Base-by-base conservation (phyloP, 352 stramenopile genomes). In the Globisporangium ultimum region DNA sequence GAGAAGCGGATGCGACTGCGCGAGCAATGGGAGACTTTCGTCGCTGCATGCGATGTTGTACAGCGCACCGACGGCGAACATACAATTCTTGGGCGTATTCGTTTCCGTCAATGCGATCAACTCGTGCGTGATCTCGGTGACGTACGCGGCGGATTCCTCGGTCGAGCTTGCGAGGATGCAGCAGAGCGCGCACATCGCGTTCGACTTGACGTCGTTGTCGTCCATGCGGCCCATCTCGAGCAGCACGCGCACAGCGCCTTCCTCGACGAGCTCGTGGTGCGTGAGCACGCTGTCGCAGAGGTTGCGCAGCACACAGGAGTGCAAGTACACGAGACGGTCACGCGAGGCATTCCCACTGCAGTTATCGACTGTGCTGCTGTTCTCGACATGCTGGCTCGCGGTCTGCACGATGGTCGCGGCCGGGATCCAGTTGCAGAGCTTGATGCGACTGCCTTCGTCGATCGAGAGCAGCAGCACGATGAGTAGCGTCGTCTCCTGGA, bases 1-100 rank as follows among this genome's bases (percentile, higher is more conserved):
- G 1, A 87, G 53, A 2, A 90, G 51, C 13, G 63, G 46, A 0
- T 40, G 50, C 0, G 72, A 83, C n/a, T 71, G 53, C 13, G 55
- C 64, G 3, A 93, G 69, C 10, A 89, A 52, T 32, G 71, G 68
- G 21, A 87, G 67, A 6, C 73, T 77, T 18, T 87, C 71, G 46
- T 91, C 84, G 61, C 76, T 86, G 59, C 80, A 91, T 17, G 77
- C 73, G 32, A 93, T 84, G 49, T 91, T 91, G 72, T 89, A 93
- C 7, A 93, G 65, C 17, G 80, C 78, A 6, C 73, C 70, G 22
- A 89, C 64, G 3, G 81, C 79, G 45, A 93, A 91, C 3, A 76
- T 32, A 45, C 71, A 77, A 38, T 72, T 84, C 22, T 61, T 64
- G 1, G 58, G 10, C 14, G 68, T 58, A 0, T 40, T 18, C 1